phyloP scores from a whole-genome alignment of 225 moss, liverwort and hornwort genomes.

The Bryum argenteum region DNA sequence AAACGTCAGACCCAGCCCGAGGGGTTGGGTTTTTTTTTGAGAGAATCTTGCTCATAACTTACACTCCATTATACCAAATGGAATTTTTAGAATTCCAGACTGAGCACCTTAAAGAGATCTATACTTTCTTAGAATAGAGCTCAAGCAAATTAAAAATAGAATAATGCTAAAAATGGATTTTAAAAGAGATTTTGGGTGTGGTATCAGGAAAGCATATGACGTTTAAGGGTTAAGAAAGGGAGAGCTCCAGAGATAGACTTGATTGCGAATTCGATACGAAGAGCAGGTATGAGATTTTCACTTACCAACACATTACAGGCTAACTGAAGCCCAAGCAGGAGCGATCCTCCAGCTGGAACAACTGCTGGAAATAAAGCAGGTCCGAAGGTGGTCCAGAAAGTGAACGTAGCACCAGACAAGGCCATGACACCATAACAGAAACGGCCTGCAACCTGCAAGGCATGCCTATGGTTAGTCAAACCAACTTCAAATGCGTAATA shows the following conservation, averaged over 20 bases:
- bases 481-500: conserved; percentile 21
- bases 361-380: conserved; percentile 82
- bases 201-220: too few species aligned
- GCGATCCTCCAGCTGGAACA: conserved; percentile 73
- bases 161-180: too few species aligned
- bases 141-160: too few species aligned
- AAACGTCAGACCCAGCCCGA: too few species aligned
- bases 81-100: too few species aligned
- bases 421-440: conserved; percentile 99
- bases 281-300: conserved; percentile 18
- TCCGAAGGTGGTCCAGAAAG: conserved; percentile 86
- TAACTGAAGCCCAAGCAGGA: conserved; percentile 93
- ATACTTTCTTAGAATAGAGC: too few species aligned
- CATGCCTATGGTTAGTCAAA: conserved; percentile 21
- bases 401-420: conserved; percentile 88
- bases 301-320: conserved; percentile 91
- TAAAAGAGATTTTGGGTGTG: too few species aligned
- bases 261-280: conserved; percentile 17
- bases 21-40: too few species aligned
- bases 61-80: too few species aligned
- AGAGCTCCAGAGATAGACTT: conserved; percentile 13
- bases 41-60: too few species aligned
- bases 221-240: not conserved
- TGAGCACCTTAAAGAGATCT: too few species aligned
- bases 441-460: conserved; percentile 86